Base-by-base conservation (phyloP, 176 grass and related monocot genomes). In the Ensete ventricosum region DNA sequence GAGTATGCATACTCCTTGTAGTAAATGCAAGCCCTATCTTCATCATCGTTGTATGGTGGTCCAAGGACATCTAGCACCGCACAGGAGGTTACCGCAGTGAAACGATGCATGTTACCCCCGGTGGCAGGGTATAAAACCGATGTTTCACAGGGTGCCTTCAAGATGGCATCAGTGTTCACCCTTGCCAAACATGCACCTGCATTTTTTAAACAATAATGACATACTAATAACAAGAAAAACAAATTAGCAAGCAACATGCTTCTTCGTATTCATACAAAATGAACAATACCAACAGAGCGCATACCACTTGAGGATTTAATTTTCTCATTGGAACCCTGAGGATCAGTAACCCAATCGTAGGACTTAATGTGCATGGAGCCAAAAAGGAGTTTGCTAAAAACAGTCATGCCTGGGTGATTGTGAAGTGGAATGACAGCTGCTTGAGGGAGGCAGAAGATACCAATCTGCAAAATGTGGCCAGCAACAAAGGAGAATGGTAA, bases 351-450 rank as follows among this genome's bases (percentile, higher is more conserved):
- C 88, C 88, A 91, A 70, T 87, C 88, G 66, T 91, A 91, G 12
- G 88, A 91, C 48, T 87, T 91, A 13, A 87, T 67, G 77, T 83
- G 72, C 88, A 91, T 82, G 1, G 76, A 75, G 14, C 88, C 88
- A 54, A 91, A 86, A 27, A 91, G 80, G 81, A 91, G 82, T 75
- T 91, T 87, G 81, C 85, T 91, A 70, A 91, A 91, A 59, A 91
- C 85, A 74, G 88, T 91, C 88, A 91, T 91, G 57, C 80, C 82
- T 50, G 88, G 85, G 74, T 91, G 88, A 85, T 87, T 91, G 69
- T 91, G 88, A 53, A 91, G 82, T 64, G 88, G 88, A 71, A 91
- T 91, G 55, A 87, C 76, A 20, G 77, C 88, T 23, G 55, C 80
- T 67, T 85, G 75, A 14, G 88, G 85, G 34, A 89, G 82, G 71